Evolutionary conservation across 148 eudicot species (phyloP).

Genomic region (Fagopyrum tataricum): DNA sequence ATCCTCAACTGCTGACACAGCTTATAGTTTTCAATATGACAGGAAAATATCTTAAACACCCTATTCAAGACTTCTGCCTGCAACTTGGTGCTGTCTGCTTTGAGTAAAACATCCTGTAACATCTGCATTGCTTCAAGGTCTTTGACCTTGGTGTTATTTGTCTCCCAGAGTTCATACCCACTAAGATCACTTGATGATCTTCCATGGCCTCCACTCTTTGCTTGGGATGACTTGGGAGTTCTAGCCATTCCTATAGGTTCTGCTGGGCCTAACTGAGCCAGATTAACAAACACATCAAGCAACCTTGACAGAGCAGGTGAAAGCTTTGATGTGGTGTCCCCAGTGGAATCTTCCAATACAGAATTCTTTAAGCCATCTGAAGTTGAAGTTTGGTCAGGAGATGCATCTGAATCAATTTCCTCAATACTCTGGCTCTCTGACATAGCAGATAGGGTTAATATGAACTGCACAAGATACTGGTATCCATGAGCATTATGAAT

Average conservation of each 20-base stretch:
- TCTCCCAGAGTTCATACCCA: constrained; percentile 71
- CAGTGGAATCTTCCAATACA: constrained; percentile 36
- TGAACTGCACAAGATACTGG: constrained; percentile 92
- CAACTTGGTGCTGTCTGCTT: constrained; percentile 71
- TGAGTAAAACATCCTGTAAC: constrained; percentile 95
- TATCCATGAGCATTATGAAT: constrained; percentile 99
- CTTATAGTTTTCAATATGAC: constrained; percentile 90
- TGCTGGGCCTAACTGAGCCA: constrained; percentile 71
- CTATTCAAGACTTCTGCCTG: constrained; percentile 94
- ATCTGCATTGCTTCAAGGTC: constrained; percentile 94
- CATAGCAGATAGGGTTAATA: constrained; percentile 50
- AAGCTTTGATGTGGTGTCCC: constrained; percentile 38
- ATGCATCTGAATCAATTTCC: constrained; percentile 24
- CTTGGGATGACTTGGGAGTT: constrained; percentile 34
- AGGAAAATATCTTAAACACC: constrained; percentile 89
- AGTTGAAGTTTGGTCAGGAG: constrained; percentile 31
- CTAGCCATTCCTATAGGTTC: constrained; percentile 31
- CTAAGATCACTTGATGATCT: constrained; percentile 48
- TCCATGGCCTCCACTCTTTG: constrained; percentile 53
- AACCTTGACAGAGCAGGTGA: constrained; percentile 75
- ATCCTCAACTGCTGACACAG: constrained; percentile 90
- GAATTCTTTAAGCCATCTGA: constrained; percentile 20
- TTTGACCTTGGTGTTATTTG: constrained; percentile 65
- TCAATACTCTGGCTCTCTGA: constrained; percentile 37
- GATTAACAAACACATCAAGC: constrained; percentile 89